Evolutionary conservation across 2,329 filamentous ascomycete genomes (phyloP).

Genomic region (Trichoderma sp.): DNA sequence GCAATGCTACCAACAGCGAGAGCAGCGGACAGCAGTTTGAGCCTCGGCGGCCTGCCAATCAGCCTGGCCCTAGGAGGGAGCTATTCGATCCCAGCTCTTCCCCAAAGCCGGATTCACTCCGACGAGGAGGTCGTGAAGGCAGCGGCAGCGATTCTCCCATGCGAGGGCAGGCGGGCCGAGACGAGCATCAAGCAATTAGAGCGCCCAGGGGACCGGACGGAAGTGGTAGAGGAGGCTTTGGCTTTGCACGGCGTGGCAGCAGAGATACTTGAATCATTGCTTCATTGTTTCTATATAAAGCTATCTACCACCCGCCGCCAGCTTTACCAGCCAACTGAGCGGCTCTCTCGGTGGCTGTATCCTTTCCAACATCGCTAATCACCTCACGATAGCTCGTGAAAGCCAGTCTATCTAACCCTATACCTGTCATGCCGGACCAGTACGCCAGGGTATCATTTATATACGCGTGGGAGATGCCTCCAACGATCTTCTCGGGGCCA

Average conservation of each 20-base stretch:
- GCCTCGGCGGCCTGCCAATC: constrained; percentile 27
- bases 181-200: constrained; percentile 68
- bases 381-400: constrained; percentile 90
- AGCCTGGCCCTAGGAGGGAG: constrained; percentile 46
- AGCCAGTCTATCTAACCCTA: constrained; percentile 67
- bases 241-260: constrained; percentile 64
- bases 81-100: constrained; percentile 76
- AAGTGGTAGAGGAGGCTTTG: constrained; percentile 73
- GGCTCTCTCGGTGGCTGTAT: constrained; percentile 67
- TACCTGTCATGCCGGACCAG: constrained; percentile 71
- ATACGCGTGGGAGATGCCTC: constrained; percentile 62
- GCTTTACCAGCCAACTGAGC: constrained; percentile 86
- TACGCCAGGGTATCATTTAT: constrained; percentile 68
- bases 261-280: constrained; percentile 30
- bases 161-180: constrained; percentile 45
- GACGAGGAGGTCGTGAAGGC: constrained; percentile 7
- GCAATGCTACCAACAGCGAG: constrained; percentile 24
- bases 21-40: constrained; percentile 31
- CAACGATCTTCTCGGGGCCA: constrained; percentile 40
- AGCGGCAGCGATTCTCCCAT: constrained; percentile 27
- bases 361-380: constrained; percentile 90
- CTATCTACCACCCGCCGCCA: constrained; percentile 81
- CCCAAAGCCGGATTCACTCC: constrained; percentile 56
- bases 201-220: constrained; percentile 75
- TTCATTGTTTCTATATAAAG: constrained; percentile 18